Evolutionary conservation across 495 filamentous ascomycete species (phyloP), one percentile per base, ranked within the genome.

Genomic region (Chlorociboria aeruginascens): DNA sequence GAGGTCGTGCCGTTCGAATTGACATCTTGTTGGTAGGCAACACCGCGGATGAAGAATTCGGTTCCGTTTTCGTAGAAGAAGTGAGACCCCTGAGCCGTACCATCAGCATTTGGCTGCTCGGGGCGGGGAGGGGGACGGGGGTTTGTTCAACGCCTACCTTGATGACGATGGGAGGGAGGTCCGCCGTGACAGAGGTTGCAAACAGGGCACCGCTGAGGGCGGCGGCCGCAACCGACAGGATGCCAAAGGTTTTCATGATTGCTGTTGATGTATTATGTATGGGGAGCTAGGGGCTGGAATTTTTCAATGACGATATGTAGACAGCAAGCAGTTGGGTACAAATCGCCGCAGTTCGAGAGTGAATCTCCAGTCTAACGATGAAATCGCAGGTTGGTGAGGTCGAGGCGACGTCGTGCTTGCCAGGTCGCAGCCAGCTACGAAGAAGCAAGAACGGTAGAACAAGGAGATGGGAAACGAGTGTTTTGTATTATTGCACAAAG

Each of bases 41-140:
- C 73, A 55, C 92, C 92, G 48, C 80, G 83, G 52, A 97, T 86
- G 61, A 67, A 81, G 60, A 98, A 98, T 69, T 98, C 81, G 12
- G 74, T 77, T 43, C 77, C 77, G 57, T 73, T 79, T 50, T 69
- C 64, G 59, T 74, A 76, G 64, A 74, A 79, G 70, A 87, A 88
- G 58, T 88, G 82, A 48, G 76, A 77, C 28, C 81, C 81, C 79
- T 83, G 51, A 43, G 45, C 17, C 2, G 30, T 9, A 16, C 32
- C 10, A 41, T 54, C 14, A 45, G 40, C 30, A 32, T 20, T 17
- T 25, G 32, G 10, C 36, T 14, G 42, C n/a, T n/a, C n/a, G n/a
- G n/a, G n/a, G 40, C 29, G 37, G 28, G 41, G 8, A 7, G 29
- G 7, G 13, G 8, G 1, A 32, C 56, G 34, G 56, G 43, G 51